Evolutionary conservation across 75 land plant genomes (phyloP), one percentile per base, ranked within the genome.

Genomic region (Ceratopteris richardii): DNA sequence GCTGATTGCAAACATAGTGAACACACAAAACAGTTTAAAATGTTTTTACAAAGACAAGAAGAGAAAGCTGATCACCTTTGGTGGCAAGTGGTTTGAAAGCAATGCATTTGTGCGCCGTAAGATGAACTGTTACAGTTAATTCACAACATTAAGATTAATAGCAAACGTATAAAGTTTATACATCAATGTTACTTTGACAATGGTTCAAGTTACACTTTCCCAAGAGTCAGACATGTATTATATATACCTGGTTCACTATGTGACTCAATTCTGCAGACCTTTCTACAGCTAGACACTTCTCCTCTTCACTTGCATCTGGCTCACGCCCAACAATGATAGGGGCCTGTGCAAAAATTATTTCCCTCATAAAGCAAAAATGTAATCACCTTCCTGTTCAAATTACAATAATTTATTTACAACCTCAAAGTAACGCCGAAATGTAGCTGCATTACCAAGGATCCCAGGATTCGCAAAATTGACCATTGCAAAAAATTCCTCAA

Each of bases 401-500:
- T n/a, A n/a, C n/a, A n/a, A n/a, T n/a, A n/a, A n/a, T n/a, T n/a
- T n/a, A n/a, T 51, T 41, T 54, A 70, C 60, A 51, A 94, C 98
- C 68, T 89, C 95, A 75, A 82, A 94, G 41, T 94, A 79, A 37
- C 81, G 88, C n/a, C 96, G 98, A 65, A 94, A 94, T 61, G 74
- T 57, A 51, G 66, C 46, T 66, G 78, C 96, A 80, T 86, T 84
- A 30, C 98, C 98, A 57, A 94, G 67, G 19, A 89, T 66, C 31
- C 98, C 98, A 28, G 98, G 96, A 77, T 94, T 94, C 23, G 98
- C 86, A 63, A 94, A 94, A 68, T 94, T 94, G 37, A 89, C 98
- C 96, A 94, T 89, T 23, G 98, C 78, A 74, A 61, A 94, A 64
- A 94, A 94, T 65, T 94, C 98, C 54, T 94, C 96, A 14, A 94